Evolutionary conservation across 1,284 basidiomycete genomes (phyloP).

Genomic region (Fomes fomentarius): DNA sequence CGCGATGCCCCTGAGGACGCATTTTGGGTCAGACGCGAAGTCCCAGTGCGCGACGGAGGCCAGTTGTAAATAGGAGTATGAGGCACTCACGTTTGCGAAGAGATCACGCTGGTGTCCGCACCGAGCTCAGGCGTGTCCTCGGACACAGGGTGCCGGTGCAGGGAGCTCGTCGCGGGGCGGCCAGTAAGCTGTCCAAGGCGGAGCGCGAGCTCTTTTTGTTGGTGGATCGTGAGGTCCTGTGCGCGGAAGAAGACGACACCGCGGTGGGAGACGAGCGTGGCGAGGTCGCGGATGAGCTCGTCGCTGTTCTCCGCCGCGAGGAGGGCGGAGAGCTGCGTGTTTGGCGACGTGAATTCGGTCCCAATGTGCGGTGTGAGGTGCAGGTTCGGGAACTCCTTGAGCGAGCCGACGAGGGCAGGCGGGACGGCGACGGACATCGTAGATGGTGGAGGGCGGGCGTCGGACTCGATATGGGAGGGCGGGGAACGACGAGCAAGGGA

Average conservation of each 20-base stretch:
- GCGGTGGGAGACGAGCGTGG: slow-evolving; percentile 64
- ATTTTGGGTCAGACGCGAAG: not conserved
- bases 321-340: slow-evolving; percentile 42
- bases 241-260: slow-evolving; percentile 76
- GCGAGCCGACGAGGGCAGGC: slow-evolving; percentile 5
- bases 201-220: slow-evolving; percentile 49
- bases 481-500: no score
- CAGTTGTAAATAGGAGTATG: not conserved
- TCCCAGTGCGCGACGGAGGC: not conserved
- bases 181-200: slow-evolving; percentile 60
- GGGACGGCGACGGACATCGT: not conserved
- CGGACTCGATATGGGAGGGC: not conserved
- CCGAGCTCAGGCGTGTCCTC: slow-evolving; percentile 52
- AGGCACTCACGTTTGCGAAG: slow-evolving; percentile 35
- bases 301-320: slow-evolving; percentile 43
- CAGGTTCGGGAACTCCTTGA: not conserved
- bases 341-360: slow-evolving; percentile 20
- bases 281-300: slow-evolving; percentile 49
- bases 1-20: slow-evolving; percentile 40
- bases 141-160: slow-evolving; percentile 72
- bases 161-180: slow-evolving; percentile 52
- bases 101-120: slow-evolving; percentile 52
- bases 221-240: slow-evolving; percentile 49
- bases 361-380: slow-evolving; percentile 41
- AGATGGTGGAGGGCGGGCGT: no score